These are phyloP conservation scores for Phytophthora agathidicida DNA, from an alignment of 352 stramenopile species.

Conservation along the genomic window DNA sequence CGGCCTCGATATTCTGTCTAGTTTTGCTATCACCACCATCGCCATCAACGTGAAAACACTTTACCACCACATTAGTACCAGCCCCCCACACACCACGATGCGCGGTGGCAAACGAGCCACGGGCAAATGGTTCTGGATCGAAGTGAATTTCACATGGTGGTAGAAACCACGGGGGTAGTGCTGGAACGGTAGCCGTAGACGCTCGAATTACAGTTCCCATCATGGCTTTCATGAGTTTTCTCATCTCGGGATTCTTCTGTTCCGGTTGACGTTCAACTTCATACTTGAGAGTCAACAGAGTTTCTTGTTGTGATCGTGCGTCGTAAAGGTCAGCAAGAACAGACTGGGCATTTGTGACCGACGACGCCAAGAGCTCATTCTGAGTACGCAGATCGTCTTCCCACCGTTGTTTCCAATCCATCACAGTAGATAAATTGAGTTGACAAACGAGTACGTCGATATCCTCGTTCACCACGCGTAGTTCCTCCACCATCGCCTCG, in stretches of 20 bases:
- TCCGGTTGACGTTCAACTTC: constrained; percentile 4
- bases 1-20: constrained; percentile 21
- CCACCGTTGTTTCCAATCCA: constrained; percentile 23
- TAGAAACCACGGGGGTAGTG: constrained; percentile 25
- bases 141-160: constrained; percentile 19
- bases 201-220: constrained; percentile 15
- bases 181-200: background rate
- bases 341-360: background rate
- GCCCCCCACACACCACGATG: constrained; percentile 27
- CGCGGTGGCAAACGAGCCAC: constrained; percentile 25
- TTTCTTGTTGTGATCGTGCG: constrained; percentile 2
- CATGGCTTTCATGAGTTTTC: constrained; percentile 9
- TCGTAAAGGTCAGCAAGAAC: constrained; percentile 7
- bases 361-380: background rate
- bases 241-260: background rate
- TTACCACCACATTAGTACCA: constrained; percentile 39
- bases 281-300: constrained; percentile 17
- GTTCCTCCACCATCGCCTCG: constrained; percentile 9
- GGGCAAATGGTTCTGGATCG: constrained; percentile 14
- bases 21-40: background rate
- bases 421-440: constrained; percentile 13
- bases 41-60: constrained; percentile 27
- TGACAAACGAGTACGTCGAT: constrained; percentile 12
- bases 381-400: constrained; percentile 8
- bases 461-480: constrained; percentile 20